Base-by-base conservation (phyloP, 352 stramenopile species). In the Pythium pyrilobum region DNA sequence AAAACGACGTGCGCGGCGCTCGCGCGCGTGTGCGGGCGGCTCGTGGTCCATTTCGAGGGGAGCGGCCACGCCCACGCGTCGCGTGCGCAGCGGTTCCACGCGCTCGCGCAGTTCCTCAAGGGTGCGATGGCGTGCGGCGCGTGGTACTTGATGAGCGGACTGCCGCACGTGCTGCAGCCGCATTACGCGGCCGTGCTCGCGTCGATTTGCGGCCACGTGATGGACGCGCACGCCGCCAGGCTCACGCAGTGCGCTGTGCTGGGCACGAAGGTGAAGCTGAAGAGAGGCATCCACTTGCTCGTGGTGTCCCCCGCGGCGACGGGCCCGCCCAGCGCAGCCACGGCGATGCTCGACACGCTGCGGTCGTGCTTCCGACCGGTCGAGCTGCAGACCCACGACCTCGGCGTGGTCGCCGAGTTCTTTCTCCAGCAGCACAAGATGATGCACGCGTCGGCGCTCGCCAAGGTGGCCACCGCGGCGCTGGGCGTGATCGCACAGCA, bases 91-190 rank as follows among this genome's bases (percentile, higher is more conserved):
- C 47, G 21, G 6, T 62, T 85, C 23, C 52, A 77, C 3, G 39
- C 53, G 2, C 25, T 88, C 11, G 45, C 55, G 1, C 63, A 68
- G 43, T 83, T 81, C 24, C 32, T 86, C 16, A 86, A 79, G 52
- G 81, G 73, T 0, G 64, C 71, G 3, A 67, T 75, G 12, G 61
- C 69, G 0, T 74, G 59, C n/a, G 77, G 73, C 4, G 75, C 78
- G 15, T 89, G 78, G 78, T 49, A 62, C 3, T 43, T 92, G 13
- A 71, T 66, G 25, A 59, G 81, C 4, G 52, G 67, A 21, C 69
- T 72, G 11, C 56, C 81, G 1, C 62, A 79, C 0, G 33, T 87
- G 8, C 37, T 64, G 2, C 9, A 24, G 2, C 41, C 24, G 1
- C 43, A 55, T n/a, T 58, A 56, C 9, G 31, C 77, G 1, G 71